These are phyloP conservation scores for Elaeagnus macrophylla DNA, from an alignment of 306 rosid species.

Conservation along the genomic window DNA sequence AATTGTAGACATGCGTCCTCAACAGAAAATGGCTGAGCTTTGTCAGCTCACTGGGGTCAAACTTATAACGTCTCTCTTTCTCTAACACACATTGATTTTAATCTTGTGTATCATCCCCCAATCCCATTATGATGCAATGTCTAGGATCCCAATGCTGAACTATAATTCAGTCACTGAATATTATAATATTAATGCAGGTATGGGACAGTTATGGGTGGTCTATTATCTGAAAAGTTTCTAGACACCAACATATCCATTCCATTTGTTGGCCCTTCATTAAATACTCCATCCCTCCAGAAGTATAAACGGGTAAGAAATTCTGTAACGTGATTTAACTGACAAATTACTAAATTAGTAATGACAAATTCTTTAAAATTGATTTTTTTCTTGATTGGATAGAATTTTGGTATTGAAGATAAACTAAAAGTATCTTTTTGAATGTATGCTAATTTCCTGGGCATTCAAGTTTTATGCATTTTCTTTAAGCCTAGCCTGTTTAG, in stretches of 20 bases:
- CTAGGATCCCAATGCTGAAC: background rate
- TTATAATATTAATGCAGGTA: constrained; percentile 51
- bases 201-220: constrained; percentile 95
- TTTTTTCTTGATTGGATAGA: too few relatives aligned
- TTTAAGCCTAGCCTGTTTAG: too few relatives aligned
- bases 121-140: background rate
- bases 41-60: constrained; percentile 89
- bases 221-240: constrained; percentile 82
- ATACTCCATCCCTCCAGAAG: constrained; percentile 92
- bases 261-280: constrained; percentile 76
- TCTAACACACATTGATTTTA: constrained; percentile 13
- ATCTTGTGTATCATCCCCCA: background rate
- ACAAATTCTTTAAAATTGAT: too few relatives aligned
- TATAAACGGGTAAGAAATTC: constrained; percentile 67
- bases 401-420: too few relatives aligned
- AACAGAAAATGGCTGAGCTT: constrained; percentile 84
- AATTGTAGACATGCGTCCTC: constrained; percentile 90
- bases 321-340: background rate
- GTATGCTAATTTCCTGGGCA: too few relatives aligned
- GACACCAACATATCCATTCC: constrained; percentile 79
- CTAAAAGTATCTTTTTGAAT: too few relatives aligned
- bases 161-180: background rate
- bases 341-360: background rate
- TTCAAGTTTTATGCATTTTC: too few relatives aligned
- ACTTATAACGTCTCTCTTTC: constrained; percentile 70